A percentile compares a stretch with the other conserved stretches of the same genome.
phyloP scores from a whole-genome alignment of 1,284 basidiomycete genomes.

The Naganishia liquefaciens region DNA sequence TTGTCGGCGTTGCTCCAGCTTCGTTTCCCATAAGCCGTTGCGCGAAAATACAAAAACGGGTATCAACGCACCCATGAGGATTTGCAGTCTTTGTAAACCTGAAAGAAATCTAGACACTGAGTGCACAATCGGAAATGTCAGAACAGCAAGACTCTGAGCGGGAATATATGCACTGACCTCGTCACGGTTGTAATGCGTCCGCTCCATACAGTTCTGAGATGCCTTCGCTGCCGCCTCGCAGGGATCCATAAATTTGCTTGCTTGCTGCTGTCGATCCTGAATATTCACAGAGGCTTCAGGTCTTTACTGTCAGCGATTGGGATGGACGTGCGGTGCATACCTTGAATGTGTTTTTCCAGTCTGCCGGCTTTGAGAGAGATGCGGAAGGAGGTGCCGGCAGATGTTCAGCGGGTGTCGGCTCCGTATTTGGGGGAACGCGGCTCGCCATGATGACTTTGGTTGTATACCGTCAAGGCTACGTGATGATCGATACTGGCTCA shows the following conservation, averaged over 20 bases:
- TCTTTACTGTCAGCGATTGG: neutral
- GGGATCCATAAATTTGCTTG: constrained; percentile 48
- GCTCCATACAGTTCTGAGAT: constrained; percentile 50
- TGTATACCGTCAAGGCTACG: too few species aligned
- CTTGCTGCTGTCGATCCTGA: constrained; percentile 29
- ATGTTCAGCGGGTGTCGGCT: constrained; percentile 41
- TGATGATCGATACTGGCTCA: too few species aligned
- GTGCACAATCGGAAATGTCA: neutral
- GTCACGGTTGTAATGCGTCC: constrained; percentile 52
- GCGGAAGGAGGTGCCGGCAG: constrained; percentile 43
- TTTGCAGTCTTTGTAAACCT: constrained; percentile 53
- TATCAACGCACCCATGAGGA: constrained; percentile 47
- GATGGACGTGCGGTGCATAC: constrained; percentile 34
- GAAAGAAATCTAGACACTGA: constrained; percentile 53
- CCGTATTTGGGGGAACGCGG: constrained; percentile 49
- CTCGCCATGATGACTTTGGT: constrained; percentile 41
- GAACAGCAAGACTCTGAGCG: neutral
- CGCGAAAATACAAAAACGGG: neutral
- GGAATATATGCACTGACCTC: constrained; percentile 42
- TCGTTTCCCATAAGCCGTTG: neutral
- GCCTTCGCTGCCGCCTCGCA: constrained; percentile 51
- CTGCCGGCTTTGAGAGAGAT: constrained; percentile 47
- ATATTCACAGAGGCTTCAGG: neutral
- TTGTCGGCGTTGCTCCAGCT: constrained; percentile 43
- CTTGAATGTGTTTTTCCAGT: constrained; percentile 50